phyloP scores from a whole-genome alignment of 441 rosid species.

The Brassica hybrid region DNA sequence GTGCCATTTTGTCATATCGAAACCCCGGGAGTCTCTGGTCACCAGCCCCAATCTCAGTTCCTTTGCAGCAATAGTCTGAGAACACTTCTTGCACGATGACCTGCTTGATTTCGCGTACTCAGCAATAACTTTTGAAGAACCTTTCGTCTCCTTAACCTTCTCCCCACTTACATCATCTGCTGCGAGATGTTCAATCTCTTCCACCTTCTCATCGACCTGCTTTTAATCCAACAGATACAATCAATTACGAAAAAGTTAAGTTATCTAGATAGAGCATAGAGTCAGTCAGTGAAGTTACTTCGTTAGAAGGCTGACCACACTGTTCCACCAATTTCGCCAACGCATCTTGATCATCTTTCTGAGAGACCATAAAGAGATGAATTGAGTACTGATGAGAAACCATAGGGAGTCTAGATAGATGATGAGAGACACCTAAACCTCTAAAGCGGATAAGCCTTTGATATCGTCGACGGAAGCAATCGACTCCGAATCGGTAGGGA shows the following conservation, averaged over 20 bases:
- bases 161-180: slow-evolving; percentile 16
- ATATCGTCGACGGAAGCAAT: slow-evolving; percentile 49
- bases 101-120: slow-evolving; percentile 89
- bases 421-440: slow-evolving; percentile 40
- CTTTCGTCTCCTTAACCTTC: slow-evolving; percentile 26
- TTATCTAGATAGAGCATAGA: slow-evolving; percentile 12
- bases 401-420: background rate
- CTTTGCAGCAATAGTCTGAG: slow-evolving; percentile 55
- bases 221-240: background rate
- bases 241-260: background rate
- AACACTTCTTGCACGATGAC: slow-evolving; percentile 84
- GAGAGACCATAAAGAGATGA: slow-evolving; percentile 37
- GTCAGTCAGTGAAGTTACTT: slow-evolving; percentile 41
- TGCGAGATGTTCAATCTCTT: background rate
- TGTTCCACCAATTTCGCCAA: slow-evolving; percentile 55
- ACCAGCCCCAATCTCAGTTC: slow-evolving; percentile 69
- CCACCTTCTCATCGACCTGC: slow-evolving; percentile 18
- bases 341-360: slow-evolving; percentile 78
- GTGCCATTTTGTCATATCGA: slow-evolving; percentile 75
- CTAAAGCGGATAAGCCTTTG: slow-evolving; percentile 59
- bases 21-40: slow-evolving; percentile 66
- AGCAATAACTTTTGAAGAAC: slow-evolving; percentile 50
- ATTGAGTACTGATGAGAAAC: background rate
- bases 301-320: slow-evolving; percentile 35
- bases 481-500: too few relatives aligned